A percentile compares a stretch with the other conserved stretches of the same genome.
These are phyloP conservation scores for Aureoboletus auriporus DNA, from an alignment of 768 basidiomycete genomes.

Conservation along the genomic window DNA sequence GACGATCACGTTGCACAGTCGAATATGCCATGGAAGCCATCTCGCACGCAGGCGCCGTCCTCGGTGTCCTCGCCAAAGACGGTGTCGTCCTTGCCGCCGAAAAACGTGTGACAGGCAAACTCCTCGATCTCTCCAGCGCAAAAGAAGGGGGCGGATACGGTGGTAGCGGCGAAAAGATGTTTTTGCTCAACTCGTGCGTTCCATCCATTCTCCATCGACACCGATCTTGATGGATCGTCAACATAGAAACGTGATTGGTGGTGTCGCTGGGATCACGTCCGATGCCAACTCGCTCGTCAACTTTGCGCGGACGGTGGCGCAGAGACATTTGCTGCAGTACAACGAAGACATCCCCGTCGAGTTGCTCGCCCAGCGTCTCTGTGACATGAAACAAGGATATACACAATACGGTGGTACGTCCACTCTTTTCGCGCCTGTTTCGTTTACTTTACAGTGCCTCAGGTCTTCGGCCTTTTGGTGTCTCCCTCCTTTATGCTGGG, in stretches of 20 bases:
- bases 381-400: constrained; percentile 98
- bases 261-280: constrained; percentile 93
- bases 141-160: constrained; percentile 84
- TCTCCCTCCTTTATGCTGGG: constrained; percentile 94
- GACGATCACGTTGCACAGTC: constrained; percentile 45
- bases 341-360: constrained; percentile 99
- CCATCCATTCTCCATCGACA: background rate
- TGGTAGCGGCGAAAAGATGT: constrained; percentile 98
- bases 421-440: background rate
- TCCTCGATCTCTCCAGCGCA: constrained; percentile 82
- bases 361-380: constrained; percentile 86
- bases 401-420: constrained; percentile 89
- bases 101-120: constrained; percentile 98
- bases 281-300: constrained; percentile 98
- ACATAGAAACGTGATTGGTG: constrained; percentile 86
- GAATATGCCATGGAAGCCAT: constrained; percentile 99
- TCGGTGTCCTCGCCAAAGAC: constrained; percentile 88
- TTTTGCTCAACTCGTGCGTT: constrained; percentile 81
- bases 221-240: constrained; percentile 2
- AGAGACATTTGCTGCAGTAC: constrained; percentile 83
- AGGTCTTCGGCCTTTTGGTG: constrained; percentile 96
- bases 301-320: constrained; percentile 87
- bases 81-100: constrained; percentile 92
- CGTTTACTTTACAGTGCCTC: background rate
- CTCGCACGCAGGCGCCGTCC: constrained; percentile 90